Conservation (phyloP, 1,284 basidiomycete species). For the Papiliotrema flavescens region DNA sequence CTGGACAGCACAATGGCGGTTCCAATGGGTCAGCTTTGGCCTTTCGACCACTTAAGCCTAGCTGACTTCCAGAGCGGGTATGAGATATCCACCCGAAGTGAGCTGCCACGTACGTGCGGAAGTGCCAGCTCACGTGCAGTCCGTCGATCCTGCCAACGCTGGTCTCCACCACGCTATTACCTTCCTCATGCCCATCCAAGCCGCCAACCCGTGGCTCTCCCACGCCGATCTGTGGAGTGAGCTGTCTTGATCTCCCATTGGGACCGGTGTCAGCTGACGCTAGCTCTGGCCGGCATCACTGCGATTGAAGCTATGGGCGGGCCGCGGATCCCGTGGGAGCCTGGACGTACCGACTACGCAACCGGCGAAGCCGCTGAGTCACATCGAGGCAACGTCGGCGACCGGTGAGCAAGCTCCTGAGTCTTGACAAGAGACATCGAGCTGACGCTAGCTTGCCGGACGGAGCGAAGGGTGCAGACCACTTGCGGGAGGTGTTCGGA, state of each 20-base stretch:
- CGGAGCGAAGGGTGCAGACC: slow-evolving; percentile 52
- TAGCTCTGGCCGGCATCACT: slow-evolving; percentile 51
- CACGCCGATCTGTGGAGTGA: slow-evolving; percentile 52
- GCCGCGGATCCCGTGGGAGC: slow-evolving; percentile 52
- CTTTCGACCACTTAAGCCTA: background rate
- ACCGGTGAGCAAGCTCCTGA: slow-evolving; percentile 27
- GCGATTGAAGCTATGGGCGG: slow-evolving; percentile 55
- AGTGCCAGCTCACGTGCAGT: slow-evolving; percentile 20
- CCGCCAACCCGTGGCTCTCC: slow-evolving; percentile 54
- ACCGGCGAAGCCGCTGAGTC: slow-evolving; percentile 41
- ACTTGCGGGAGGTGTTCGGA: slow-evolving; percentile 53
- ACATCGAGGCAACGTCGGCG: slow-evolving; percentile 47
- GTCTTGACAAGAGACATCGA: background rate
- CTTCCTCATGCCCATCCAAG: slow-evolving; percentile 53
- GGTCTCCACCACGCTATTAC: slow-evolving; percentile 54
- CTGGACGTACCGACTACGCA: slow-evolving; percentile 53
- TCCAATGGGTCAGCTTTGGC: slow-evolving; percentile 49
- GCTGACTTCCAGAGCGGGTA: slow-evolving; percentile 36
- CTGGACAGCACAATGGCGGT: slow-evolving; percentile 51
- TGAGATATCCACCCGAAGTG: slow-evolving; percentile 52
- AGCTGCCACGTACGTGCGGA: background rate
- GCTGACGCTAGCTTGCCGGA: slow-evolving; percentile 48
- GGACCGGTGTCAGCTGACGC: slow-evolving; percentile 21
- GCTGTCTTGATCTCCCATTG: slow-evolving; percentile 2
- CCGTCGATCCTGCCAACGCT: slow-evolving; percentile 46